Evolutionary conservation across 805 yeast species (phyloP), one percentile per base, ranked within the genome.

Genomic region (Yamadazyma tumulicola): DNA sequence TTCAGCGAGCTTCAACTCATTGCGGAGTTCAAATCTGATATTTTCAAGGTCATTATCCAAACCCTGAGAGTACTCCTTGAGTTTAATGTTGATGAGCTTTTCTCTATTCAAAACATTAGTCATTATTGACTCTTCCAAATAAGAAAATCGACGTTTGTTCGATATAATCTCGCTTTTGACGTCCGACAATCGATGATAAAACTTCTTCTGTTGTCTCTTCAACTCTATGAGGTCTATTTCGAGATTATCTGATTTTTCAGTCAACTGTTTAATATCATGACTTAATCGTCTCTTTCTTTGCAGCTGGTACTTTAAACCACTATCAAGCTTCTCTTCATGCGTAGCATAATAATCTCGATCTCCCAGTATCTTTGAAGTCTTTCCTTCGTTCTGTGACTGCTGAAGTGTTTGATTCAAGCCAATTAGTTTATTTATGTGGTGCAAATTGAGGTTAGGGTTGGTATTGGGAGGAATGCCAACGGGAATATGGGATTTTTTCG

Each of bases 11-110:
- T 52, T 45, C 4, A 69, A 41, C 34, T 63, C 66, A 16, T 55
- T 42, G n/a, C 55, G 51, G 23, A 66, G 41, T 31, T 67, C 64
- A 40, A 56, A 60, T 20, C 54, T 49, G 24, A 61, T 39, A 24
- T 59, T 61, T 20, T 57, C 52, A 38, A 40, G 62, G 26, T 57
- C 59, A 32, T 48, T 52, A 23, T 43, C 48, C 12, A 54, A 47
- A 21, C 47, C 44, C 14, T 56, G 52, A 17, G 53, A 45, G 26
- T 49, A 47, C 23, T 66, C 67, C 32, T 56, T 48, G 3, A 68
- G 38, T 26, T 58, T 49, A 5, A 54, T 41, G 20, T 56, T 45
- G 16, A 58, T 42, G 29, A 54, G 37, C 19, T 53, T 53, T 30
- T 65, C 69, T 35, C 48, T 45, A 31, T 50, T 52, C 13, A 42